Base-by-base conservation (phyloP, 1,284 basidiomycete genomes). In the Fistulinella cinereoalba region DNA sequence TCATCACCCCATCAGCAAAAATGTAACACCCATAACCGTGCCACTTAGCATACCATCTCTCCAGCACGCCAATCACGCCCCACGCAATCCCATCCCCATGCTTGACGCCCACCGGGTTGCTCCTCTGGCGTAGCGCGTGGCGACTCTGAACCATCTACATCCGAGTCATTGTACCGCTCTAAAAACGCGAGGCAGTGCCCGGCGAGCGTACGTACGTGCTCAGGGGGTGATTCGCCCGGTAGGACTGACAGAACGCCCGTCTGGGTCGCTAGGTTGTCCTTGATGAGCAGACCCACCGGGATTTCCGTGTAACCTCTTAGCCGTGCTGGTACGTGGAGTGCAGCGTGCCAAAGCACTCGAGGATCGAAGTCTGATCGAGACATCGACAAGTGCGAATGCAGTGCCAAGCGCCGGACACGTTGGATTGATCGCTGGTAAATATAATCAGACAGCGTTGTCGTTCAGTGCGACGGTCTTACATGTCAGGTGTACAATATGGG, bases 201-300 rank as follows among this genome's bases (percentile, higher is more conserved):
- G 11, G 77, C 65, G 6, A 87, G 65, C n/a, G 62, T 65, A 12
- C 61, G 60, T 5, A 84, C 62, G 55, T 72, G 77, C 23, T 67
- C 58, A 12, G 64, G 52, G 19, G 61, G 45, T 2, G 61, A 61
- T 5, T 41, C 12, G 16, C 70, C n/a, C n/a, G n/a, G n/a, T n/a
- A n/a, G n/a, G n/a, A n/a, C 69, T 1, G 77, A 71, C 7, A 85
- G 64, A n/a, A 85, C 64, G 4, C 69, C 52, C 3, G 51, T 37
- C 52, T 76, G 74, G 55, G 81, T 84, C 22, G 56, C 54, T 3
- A 58, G 44, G 32, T 67, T 71, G 31, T 69, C 68, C 36, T 71
- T 72, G 66, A 85, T 79, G 41, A 88, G 72, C n/a, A 89, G 66
- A 3, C 85, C 86, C 41, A 89, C 74, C 6, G 89, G 73, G 4